Evolutionary conservation across 495 filamentous ascomycete genomes (phyloP).

Genomic region (Parathielavia hyrcaniae): DNA sequence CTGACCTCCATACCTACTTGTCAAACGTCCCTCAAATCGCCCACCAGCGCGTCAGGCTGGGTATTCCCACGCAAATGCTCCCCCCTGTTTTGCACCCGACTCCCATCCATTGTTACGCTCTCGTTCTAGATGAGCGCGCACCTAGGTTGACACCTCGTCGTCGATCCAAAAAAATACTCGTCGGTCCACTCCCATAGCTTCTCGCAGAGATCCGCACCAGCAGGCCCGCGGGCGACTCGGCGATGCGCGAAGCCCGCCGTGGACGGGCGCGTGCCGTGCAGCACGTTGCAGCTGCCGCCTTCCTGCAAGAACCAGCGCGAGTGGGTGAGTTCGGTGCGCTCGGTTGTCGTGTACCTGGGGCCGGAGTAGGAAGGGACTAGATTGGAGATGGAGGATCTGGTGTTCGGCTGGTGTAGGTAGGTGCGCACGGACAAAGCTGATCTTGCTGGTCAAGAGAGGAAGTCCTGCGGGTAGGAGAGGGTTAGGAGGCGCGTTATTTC

Average conservation of each 20-base stretch:
- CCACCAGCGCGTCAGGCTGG: neutral
- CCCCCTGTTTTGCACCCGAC: neutral
- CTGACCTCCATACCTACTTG: neutral
- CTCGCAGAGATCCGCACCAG: constrained; percentile 4
- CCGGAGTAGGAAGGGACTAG: neutral
- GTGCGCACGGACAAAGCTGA: neutral
- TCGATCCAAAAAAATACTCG: neutral
- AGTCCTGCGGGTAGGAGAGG: neutral
- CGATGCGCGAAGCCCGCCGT: neutral
- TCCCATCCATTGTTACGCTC: neutral
- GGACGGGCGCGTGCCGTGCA: neutral
- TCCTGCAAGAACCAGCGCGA: neutral
- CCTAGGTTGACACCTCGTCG: constrained; percentile 1
- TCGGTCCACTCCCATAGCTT: neutral
- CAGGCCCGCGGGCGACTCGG: neutral
- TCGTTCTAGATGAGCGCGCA: constrained; percentile 1
- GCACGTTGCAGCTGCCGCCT: neutral
- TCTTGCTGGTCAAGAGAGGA: neutral
- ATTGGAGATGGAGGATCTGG: neutral
- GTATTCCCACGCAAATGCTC: constrained; percentile 1
- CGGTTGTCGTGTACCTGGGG: neutral
- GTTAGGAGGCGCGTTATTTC: neutral
- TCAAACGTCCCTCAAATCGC: constrained; percentile 5
- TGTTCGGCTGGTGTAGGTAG: neutral
- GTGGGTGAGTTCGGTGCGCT: neutral